These are phyloP conservation scores for Luvunga scandens DNA, from an alignment of 345 rosid species.

Conservation along the genomic window DNA sequence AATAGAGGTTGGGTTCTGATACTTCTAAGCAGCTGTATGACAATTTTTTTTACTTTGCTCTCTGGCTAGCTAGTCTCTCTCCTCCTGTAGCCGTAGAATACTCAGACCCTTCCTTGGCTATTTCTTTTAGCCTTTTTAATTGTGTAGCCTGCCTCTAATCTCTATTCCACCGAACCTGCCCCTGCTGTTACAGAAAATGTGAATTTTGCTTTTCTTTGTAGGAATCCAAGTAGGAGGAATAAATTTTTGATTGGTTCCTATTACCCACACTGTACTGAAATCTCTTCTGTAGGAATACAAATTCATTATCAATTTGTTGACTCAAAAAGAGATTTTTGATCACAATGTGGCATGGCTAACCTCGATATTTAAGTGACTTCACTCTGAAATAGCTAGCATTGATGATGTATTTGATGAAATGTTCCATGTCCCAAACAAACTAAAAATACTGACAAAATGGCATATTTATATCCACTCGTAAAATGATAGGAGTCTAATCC, in stretches of 20 bases:
- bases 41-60: slow-evolving; percentile 69
- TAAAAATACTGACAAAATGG: neutral
- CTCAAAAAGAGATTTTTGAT: neutral
- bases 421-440: too few relatives aligned
- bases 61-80: slow-evolving; percentile 36
- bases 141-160: neutral
- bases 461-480: neutral
- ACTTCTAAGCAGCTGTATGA: slow-evolving; percentile 75
- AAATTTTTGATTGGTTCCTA: neutral
- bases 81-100: slow-evolving; percentile 3
- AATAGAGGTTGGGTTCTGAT: slow-evolving; percentile 76
- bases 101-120: neutral
- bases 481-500: too few relatives aligned
- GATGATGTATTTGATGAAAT: too few relatives aligned
- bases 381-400: neutral
- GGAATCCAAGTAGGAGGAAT: neutral
- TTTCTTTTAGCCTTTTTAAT: neutral
- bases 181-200: neutral
- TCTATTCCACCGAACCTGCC: neutral
- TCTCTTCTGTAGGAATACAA: neutral
- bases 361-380: neutral
- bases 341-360: neutral
- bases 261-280: neutral
- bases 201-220: neutral
- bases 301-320: neutral